Evolutionary conservation across 306 rosid genomes (phyloP).

Genomic region (Sophora flavescens): DNA sequence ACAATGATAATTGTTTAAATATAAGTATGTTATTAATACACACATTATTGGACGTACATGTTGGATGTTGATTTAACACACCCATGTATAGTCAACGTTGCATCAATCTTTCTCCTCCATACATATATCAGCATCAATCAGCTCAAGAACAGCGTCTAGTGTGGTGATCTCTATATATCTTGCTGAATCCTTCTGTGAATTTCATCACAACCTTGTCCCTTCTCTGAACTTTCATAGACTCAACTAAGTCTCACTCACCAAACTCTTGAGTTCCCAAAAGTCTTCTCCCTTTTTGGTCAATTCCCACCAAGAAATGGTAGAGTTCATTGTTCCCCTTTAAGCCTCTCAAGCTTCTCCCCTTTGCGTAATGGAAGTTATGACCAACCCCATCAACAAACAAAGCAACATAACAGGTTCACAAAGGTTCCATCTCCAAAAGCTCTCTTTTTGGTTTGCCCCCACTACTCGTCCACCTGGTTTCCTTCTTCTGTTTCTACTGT

Average conservation of each 20-base stretch:
- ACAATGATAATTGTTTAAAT: no score
- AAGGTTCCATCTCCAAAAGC: slow-evolving; percentile 58
- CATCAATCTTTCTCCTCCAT: slow-evolving; percentile 8
- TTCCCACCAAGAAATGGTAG: slow-evolving; percentile 48
- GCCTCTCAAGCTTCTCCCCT: slow-evolving; percentile 35
- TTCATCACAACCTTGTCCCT: neutral
- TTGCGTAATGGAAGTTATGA: slow-evolving; percentile 67
- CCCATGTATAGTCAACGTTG: slow-evolving; percentile 18
- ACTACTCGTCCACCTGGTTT: slow-evolving; percentile 76
- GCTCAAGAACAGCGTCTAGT: neutral
- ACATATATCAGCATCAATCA: slow-evolving; percentile 17
- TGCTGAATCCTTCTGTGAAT: neutral
- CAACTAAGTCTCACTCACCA: neutral
- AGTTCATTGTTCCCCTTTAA: slow-evolving; percentile 41
- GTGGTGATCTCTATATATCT: neutral
- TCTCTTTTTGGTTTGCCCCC: slow-evolving; percentile 79
- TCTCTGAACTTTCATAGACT: neutral
- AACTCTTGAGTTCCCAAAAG: slow-evolving; percentile 40
- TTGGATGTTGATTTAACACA: no score
- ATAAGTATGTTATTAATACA: no score
- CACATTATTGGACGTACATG: no score
- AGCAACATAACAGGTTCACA: slow-evolving; percentile 47
- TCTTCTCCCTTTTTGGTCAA: slow-evolving; percentile 1
- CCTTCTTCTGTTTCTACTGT: slow-evolving; percentile 49
- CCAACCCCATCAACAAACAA: slow-evolving; percentile 49